These are phyloP conservation scores for Steccherinum ochraceum DNA, from an alignment of 768 basidiomycete genomes.

Conservation along the genomic window DNA sequence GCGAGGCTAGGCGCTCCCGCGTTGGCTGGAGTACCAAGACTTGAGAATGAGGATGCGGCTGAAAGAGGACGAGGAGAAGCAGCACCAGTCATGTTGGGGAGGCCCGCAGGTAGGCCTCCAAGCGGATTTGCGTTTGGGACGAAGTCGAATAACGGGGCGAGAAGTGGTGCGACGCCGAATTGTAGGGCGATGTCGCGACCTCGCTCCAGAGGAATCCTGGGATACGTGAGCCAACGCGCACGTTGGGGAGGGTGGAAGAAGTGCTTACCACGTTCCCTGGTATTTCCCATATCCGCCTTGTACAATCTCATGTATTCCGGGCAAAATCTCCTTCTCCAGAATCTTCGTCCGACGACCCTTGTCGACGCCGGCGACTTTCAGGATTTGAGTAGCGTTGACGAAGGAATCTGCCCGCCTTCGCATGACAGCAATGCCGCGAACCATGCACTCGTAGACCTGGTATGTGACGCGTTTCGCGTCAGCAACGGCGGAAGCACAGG, in stretches of 20 bases:
- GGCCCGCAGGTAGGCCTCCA: conserved; percentile 48
- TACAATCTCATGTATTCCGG: conserved; percentile 95
- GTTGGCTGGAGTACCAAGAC: conserved; percentile 26
- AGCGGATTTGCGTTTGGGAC: conserved; percentile 71
- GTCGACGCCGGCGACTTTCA: conserved; percentile 97
- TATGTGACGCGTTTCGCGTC: conserved; percentile 14
- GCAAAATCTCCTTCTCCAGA: conserved; percentile 92
- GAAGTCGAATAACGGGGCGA: conserved; percentile 91
- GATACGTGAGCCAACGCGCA: neutral
- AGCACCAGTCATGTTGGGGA: conserved; percentile 20
- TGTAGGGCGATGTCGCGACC: conserved; percentile 90
- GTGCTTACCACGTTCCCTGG: conserved; percentile 90
- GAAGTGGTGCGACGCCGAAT: conserved; percentile 84
- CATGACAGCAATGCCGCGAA: conserved; percentile 98
- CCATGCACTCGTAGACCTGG: conserved; percentile 97
- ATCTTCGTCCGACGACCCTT: conserved; percentile 97
- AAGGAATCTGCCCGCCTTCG: conserved; percentile 89
- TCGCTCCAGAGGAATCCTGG: conserved; percentile 92
- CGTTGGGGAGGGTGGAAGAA: neutral
- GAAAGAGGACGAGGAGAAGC: conserved; percentile 61
- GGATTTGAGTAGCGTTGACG: conserved; percentile 98
- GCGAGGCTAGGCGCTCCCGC: conserved; percentile 39
- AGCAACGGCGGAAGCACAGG: neutral
- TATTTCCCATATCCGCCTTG: conserved; percentile 99
- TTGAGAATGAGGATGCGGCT: conserved; percentile 62